These are phyloP conservation scores for Diaporthe sp. DNA, from an alignment of 2,329 filamentous ascomycete species.

Conservation along the genomic window DNA sequence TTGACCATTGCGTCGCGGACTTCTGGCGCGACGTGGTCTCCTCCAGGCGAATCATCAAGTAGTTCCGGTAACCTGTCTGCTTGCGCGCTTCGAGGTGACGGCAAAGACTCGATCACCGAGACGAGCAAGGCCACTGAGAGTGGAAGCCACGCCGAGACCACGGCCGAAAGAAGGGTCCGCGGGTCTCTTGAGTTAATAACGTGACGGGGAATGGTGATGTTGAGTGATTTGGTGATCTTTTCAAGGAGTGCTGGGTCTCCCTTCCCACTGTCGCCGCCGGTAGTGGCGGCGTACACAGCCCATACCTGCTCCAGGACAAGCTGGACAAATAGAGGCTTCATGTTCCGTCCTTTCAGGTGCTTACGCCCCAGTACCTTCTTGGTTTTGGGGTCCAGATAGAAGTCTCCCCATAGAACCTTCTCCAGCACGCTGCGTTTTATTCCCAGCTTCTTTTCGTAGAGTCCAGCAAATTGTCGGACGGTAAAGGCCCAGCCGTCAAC, in stretches of 20 bases:
- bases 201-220: constrained; percentile 86
- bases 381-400: constrained; percentile 95
- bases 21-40: constrained; percentile 75
- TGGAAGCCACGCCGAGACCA: constrained; percentile 93
- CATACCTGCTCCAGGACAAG: constrained; percentile 95
- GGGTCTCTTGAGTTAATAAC: constrained; percentile 87
- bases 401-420: constrained; percentile 97
- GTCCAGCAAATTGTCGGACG: constrained; percentile 88
- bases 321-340: constrained; percentile 99
- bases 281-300: constrained; percentile 94
- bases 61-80: constrained; percentile 83
- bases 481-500: constrained; percentile 99
- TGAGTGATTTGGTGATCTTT: constrained; percentile 94
- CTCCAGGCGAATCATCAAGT: constrained; percentile 83
- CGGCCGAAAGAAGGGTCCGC: constrained; percentile 83
- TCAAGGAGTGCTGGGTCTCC: constrained; percentile 87
- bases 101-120: constrained; percentile 92
- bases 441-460: constrained; percentile 97
- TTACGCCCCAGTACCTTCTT: constrained; percentile 93
- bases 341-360: constrained; percentile 89
- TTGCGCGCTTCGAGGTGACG: constrained; percentile 86
- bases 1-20: constrained; percentile 86
- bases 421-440: constrained; percentile 91
- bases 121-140: constrained; percentile 93
- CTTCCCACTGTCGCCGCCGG: constrained; percentile 84